A percentile compares a stretch with the other conserved stretches of the same genome.
Conservation (phyloP, 768 basidiomycete genomes). For the Candolleomyces eurysporus region DNA sequence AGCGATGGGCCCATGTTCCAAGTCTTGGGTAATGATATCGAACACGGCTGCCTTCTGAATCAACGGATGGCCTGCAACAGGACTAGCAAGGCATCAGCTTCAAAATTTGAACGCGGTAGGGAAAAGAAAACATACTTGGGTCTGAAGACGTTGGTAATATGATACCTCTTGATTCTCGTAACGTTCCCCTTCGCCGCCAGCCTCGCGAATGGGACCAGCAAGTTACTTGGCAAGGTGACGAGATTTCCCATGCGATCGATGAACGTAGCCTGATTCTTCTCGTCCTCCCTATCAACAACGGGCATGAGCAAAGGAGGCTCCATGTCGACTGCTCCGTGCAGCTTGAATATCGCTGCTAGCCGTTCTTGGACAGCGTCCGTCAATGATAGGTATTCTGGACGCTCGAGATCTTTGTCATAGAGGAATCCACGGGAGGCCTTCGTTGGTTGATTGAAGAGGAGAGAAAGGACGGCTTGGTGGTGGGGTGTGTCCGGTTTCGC, state of each 20-base stretch:
- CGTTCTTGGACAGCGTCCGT: constrained; percentile 77
- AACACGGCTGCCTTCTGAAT: constrained; percentile 73
- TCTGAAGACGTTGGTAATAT: constrained; percentile 70
- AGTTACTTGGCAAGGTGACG: constrained; percentile 69
- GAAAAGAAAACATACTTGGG: constrained; percentile 48
- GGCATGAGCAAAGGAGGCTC: constrained; percentile 86
- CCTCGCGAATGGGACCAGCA: constrained; percentile 77
- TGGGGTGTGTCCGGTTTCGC: constrained; percentile 82
- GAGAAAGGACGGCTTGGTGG: constrained; percentile 71
- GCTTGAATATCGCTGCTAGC: constrained; percentile 71
- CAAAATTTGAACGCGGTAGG: background rate
- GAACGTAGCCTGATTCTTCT: constrained; percentile 64
- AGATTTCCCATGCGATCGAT: constrained; percentile 81
- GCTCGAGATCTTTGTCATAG: constrained; percentile 70
- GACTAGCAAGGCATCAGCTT: constrained; percentile 31
- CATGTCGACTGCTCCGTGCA: constrained; percentile 89
- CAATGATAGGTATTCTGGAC: constrained; percentile 67
- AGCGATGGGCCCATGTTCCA: constrained; percentile 59
- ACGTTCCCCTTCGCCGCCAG: constrained; percentile 67
- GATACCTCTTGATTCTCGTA: constrained; percentile 79
- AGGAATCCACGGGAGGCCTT: constrained; percentile 64
- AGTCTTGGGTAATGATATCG: constrained; percentile 80
- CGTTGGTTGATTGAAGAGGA: constrained; percentile 74
- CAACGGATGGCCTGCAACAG: constrained; percentile 71
- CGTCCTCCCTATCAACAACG: constrained; percentile 58